phyloP scores from a whole-genome alignment of 2,329 filamentous ascomycete genomes.

The Cladobotryum protrusum region DNA sequence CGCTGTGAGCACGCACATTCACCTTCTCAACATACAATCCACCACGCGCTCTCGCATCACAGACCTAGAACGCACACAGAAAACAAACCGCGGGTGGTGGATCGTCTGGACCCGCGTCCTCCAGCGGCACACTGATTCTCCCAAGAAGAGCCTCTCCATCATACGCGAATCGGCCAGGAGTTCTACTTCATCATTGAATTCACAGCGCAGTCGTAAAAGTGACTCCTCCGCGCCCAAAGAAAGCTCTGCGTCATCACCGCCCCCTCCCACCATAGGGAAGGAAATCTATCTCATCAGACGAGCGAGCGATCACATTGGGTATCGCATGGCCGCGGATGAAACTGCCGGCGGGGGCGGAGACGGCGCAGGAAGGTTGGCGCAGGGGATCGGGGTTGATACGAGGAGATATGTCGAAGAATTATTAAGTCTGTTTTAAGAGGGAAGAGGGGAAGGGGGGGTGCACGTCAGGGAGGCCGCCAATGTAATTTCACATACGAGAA shows the following conservation, averaged over 20 bases:
- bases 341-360: slow-evolving; percentile 41
- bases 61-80: slow-evolving; percentile 56
- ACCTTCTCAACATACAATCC: slow-evolving; percentile 52
- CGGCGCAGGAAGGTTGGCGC: slow-evolving; percentile 55
- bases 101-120: slow-evolving; percentile 58
- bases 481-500: no score
- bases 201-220: background rate
- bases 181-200: slow-evolving; percentile 13
- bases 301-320: slow-evolving; percentile 48
- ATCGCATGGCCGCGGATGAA: slow-evolving; percentile 32
- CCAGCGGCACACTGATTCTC: slow-evolving; percentile 25
- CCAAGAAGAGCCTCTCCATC: slow-evolving; percentile 19
- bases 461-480: background rate
- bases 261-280: slow-evolving; percentile 33
- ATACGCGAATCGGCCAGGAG: slow-evolving; percentile 18
- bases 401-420: slow-evolving; percentile 68
- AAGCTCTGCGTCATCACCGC: background rate
- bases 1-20: slow-evolving; percentile 58
- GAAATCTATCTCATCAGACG: slow-evolving; percentile 57
- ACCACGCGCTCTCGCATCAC: slow-evolving; percentile 35
- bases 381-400: slow-evolving; percentile 73
- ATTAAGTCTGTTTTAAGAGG: slow-evolving; percentile 46
- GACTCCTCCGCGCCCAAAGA: background rate
- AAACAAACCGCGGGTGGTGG: slow-evolving; percentile 65
- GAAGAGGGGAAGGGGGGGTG: no score